Evolutionary conservation across 2,329 filamentous ascomycete species (phyloP), one percentile per base, ranked within the genome.

Genomic region (Epichloe gansuensis): DNA sequence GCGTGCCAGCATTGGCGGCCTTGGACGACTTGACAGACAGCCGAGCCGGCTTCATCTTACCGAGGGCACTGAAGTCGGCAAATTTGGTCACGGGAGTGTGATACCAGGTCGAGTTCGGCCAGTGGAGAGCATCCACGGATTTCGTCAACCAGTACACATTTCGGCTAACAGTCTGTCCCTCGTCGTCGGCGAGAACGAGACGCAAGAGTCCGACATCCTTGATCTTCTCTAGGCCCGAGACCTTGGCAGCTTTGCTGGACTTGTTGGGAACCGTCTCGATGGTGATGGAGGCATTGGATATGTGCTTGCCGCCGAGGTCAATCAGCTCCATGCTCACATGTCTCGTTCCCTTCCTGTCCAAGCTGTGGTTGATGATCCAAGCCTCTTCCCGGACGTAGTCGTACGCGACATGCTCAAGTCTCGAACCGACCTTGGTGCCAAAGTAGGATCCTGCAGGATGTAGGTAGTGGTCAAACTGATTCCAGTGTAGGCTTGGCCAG

Each of bases 401-500:
- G 59, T 76, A 83, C 0, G 72, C 72, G 0, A 78, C 72, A 46
- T 82, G 77, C 59, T 84, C 79, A 1, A 64, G 17, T 0, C 76
- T 66, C 1, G 64, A 63, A 0, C 70, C 79, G 0, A 72, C 63
- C 61, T 83, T 83, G 15, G 74, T 72, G 3, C 82, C 81, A 54
- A 76, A 84, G 56, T 80, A 84, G 0, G 76, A 72, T 0, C 78
- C 81, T 0, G 72, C 75, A 0, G 80, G 75, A 23, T 74, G 75
- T 42, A 83, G 63, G 56, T 83, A 83, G 61, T 80, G 80, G 58
- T 84, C 81, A 60, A 83, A 82, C 5, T 83, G 64, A 51, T 80
- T 78, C 81, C 82, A 85, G 60, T 84, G 81, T 31, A 85, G 65
- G 52, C 73, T 77, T 0, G 82, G 81, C 80, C 81, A 85, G 0